A percentile compares a stretch with the other conserved stretches of the same genome.
Conservation (phyloP, 345 rosid genomes). For the Cardamine chenopodiifolia region DNA sequence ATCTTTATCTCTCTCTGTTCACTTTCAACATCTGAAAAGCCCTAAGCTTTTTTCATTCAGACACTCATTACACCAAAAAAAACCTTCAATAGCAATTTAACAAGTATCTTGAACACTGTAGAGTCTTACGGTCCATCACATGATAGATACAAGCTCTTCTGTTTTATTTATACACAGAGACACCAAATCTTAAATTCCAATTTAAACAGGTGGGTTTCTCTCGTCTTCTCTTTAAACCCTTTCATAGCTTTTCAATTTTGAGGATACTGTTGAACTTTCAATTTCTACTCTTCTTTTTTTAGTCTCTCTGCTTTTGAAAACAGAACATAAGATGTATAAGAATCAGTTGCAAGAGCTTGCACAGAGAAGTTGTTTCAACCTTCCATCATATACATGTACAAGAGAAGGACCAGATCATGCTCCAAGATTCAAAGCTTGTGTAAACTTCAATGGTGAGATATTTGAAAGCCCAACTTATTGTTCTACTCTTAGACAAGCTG, state of each 20-base stretch:
- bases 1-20: constrained; percentile 27
- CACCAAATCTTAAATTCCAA: constrained; percentile 30
- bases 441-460: constrained; percentile 75
- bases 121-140: constrained; percentile 30
- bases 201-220: constrained; percentile 22
- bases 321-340: constrained; percentile 55
- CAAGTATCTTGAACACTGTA: constrained; percentile 16
- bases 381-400: constrained; percentile 68
- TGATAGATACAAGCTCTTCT: constrained; percentile 39
- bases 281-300: not conserved
- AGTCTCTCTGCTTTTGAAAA: constrained; percentile 10
- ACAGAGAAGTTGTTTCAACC: constrained; percentile 78
- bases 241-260: not conserved
- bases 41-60: constrained; percentile 8
- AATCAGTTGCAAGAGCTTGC: constrained; percentile 79
- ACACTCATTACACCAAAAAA: constrained; percentile 27
- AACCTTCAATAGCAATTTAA: constrained; percentile 6
- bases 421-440: constrained; percentile 78
- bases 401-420: constrained; percentile 88
- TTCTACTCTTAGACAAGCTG: constrained; percentile 71
- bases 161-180: constrained; percentile 11
- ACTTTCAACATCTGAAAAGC: constrained; percentile 29
- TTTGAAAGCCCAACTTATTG: constrained; percentile 62
- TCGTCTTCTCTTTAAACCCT: constrained; percentile 23
- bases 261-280: not conserved